Base-by-base conservation (phyloP, 805 yeast genomes). In the Teunomyces aglyptinius region DNA sequence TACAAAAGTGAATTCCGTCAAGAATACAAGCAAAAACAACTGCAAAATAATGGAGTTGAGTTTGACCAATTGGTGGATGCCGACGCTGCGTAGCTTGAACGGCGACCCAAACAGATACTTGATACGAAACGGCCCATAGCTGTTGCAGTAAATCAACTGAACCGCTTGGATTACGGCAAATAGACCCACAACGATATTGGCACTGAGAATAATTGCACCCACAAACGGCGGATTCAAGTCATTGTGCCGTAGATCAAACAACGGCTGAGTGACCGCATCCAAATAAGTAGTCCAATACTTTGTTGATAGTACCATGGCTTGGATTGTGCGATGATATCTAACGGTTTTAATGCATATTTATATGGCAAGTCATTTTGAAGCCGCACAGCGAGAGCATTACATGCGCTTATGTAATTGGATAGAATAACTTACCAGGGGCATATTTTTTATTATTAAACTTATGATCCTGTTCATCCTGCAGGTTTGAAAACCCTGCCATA, bases 61-160 rank as follows among this genome's bases (percentile, higher is more conserved):
- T 41, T 47, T 47, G 44, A 39, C 34, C 19, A 43, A 15, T 19
- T 47, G 49, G 18, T 28, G 35, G 8, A 47, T 35, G 4, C 49
- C 49, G 15, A 47, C 49, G 24, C 49, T 47, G 12, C 32, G 22
- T 12, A 41, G 16, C 27, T 34, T 22, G n/a, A 47, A 47, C 13
- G 49, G 49, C 26, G 49, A 43, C 7, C 65, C 65, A 36, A 61
- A 61, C 26, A 60, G 49, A 50, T 59, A 59, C 46, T 56, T 53
- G 49, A 61, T 58, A 24, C 24, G 44, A 46, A 53, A 49, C 6
- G 57, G 56, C 6, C 64, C 64, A 31, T 47, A 57, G 35, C 43
- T 46, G 33, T 60, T 60, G 46, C 26, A 38, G 36, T 29, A 45
- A 31, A 41, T 16, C 41, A 45, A 36, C n/a, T 36, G 34, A 26